phyloP scores from a whole-genome alignment of 2,329 filamentous ascomycete species.

The Aspergillus fructus region DNA sequence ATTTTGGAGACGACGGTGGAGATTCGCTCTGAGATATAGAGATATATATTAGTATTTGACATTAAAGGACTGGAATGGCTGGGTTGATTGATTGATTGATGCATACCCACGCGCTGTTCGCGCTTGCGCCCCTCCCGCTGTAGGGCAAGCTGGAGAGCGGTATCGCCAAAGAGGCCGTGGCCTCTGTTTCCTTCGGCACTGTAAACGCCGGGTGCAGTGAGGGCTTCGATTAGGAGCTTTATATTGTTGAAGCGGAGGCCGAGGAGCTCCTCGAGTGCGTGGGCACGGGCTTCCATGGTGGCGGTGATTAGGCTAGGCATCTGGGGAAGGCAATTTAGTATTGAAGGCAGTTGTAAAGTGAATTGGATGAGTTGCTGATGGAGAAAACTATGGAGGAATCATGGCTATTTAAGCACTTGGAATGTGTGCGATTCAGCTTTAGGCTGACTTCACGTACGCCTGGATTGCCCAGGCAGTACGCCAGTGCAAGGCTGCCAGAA shows the following conservation, averaged over 20 bases:
- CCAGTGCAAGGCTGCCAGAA: no score
- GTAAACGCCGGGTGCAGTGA: not conserved
- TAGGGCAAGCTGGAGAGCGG: conserved; percentile 1
- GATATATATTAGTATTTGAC: no score
- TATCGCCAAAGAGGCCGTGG: conserved; percentile 10
- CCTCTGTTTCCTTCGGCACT: conserved; percentile 2
- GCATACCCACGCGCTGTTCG: not conserved
- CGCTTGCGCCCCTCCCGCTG: not conserved
- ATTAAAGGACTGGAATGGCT: no score
- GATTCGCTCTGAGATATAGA: not conserved
- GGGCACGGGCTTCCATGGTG: not conserved
- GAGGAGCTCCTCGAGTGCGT: not conserved
- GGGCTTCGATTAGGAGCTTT: not conserved
- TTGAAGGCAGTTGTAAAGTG: not conserved
- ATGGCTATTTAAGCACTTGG: no score
- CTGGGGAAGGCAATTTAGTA: not conserved
- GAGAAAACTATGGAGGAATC: no score
- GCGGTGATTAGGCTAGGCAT: no score
- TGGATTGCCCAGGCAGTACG: no score
- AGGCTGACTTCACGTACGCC: no score
- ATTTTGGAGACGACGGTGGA: not conserved
- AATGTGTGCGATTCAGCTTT: no score
- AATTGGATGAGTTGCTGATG: no score
- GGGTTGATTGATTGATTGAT: not conserved
- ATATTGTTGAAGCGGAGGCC: not conserved